These are phyloP conservation scores for Candida dajiaensis DNA, from an alignment of 805 yeast species.

Conservation along the genomic window DNA sequence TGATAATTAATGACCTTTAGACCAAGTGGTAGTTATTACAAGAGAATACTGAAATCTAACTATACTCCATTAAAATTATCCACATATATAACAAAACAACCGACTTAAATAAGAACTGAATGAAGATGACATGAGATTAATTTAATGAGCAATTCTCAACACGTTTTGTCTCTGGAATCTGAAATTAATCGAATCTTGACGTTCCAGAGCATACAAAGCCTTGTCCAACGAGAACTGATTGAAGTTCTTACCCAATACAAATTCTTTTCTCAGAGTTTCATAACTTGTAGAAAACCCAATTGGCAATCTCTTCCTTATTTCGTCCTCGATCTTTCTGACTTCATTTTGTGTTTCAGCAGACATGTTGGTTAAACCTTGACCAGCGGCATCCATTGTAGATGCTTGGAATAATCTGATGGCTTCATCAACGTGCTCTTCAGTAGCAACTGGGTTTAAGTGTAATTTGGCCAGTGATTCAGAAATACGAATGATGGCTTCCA, in stretches of 20 bases:
- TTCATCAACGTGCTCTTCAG: constrained; percentile 87
- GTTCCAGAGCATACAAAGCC: constrained; percentile 75
- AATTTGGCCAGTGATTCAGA: constrained; percentile 91
- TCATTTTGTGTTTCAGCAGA: constrained; percentile 58
- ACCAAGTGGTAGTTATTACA: background rate
- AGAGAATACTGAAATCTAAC: background rate
- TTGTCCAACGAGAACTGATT: constrained; percentile 72
- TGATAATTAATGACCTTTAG: background rate
- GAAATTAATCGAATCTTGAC: constrained; percentile 82
- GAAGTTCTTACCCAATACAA: constrained; percentile 59
- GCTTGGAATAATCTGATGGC: constrained; percentile 93
- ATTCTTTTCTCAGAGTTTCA: constrained; percentile 75
- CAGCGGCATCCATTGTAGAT: constrained; percentile 94
- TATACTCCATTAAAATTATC: background rate
- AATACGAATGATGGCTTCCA: constrained; percentile 95
- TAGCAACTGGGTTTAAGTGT: constrained; percentile 75
- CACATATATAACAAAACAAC: background rate
- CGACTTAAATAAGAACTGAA: background rate
- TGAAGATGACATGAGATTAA: background rate
- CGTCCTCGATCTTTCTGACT: constrained; percentile 74
- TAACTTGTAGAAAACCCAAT: constrained; percentile 95
- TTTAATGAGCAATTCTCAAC: constrained; percentile 38
- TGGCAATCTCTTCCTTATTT: constrained; percentile 84
- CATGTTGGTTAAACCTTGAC: constrained; percentile 43
- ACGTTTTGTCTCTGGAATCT: constrained; percentile 82